These are phyloP conservation scores for Fusarium dlaminii DNA, from an alignment of 2,329 filamentous ascomycete genomes.

Conservation along the genomic window DNA sequence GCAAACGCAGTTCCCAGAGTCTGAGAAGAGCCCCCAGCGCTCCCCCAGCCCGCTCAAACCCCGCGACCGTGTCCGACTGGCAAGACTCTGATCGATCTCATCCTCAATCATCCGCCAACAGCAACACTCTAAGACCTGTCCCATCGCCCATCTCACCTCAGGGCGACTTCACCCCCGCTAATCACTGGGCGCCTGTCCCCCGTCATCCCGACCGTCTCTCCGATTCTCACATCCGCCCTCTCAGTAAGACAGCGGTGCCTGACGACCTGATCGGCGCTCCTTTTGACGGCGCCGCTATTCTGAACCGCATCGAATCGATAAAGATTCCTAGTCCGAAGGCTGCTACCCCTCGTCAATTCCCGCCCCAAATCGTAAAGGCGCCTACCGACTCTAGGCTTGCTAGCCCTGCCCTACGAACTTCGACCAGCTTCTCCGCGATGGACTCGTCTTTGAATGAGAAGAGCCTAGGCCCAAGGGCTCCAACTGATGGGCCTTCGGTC, in stretches of 20 bases:
- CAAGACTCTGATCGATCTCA: slow-evolving; percentile 47
- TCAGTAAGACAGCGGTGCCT: slow-evolving; percentile 43
- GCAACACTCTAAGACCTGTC: slow-evolving; percentile 55
- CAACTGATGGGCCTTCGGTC: slow-evolving; percentile 57
- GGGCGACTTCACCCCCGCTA: slow-evolving; percentile 56
- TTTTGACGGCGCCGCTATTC: slow-evolving; percentile 70
- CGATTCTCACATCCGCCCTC: slow-evolving; percentile 40
- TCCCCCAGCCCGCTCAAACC: slow-evolving; percentile 59
- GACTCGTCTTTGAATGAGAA: slow-evolving; percentile 52
- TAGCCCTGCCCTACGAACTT: slow-evolving; percentile 69
- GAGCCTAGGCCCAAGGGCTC: slow-evolving; percentile 44
- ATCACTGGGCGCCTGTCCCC: slow-evolving; percentile 42
- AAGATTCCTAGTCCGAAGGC: slow-evolving; percentile 50
- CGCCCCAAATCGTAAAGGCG: slow-evolving; percentile 56
- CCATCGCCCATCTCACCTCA: slow-evolving; percentile 58
- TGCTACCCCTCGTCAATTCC: slow-evolving; percentile 41
- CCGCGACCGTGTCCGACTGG: slow-evolving; percentile 61
- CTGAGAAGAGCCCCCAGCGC: slow-evolving; percentile 69
- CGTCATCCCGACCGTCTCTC: slow-evolving; percentile 43
- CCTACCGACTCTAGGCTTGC: slow-evolving; percentile 61
- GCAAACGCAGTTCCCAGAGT: slow-evolving; percentile 71
- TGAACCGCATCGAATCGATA: slow-evolving; percentile 67
- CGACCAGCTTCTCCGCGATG: slow-evolving; percentile 61
- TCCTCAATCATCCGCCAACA: slow-evolving; percentile 51
- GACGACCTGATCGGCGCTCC: slow-evolving; percentile 72